A percentile compares a stretch with the other conserved stretches of the same genome.
Evolutionary conservation across 2,329 filamentous ascomycete genomes (phyloP).

Genomic region (Diaporthe ilicicola): DNA sequence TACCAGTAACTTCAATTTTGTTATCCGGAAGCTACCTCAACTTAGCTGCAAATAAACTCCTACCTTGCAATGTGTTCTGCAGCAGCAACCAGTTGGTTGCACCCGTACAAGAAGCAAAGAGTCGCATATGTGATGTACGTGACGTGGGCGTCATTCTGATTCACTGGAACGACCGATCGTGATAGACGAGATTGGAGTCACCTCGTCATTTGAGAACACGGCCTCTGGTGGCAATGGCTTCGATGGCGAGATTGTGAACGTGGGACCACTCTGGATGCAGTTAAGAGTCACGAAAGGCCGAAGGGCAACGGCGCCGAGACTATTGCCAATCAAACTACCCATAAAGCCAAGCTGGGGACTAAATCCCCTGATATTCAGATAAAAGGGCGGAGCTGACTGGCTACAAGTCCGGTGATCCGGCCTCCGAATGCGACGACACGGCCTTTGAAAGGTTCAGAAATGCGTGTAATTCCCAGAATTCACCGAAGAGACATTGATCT

Average conservation of each 20-base stretch:
- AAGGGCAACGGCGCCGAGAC: not conserved
- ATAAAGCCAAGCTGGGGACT: not conserved
- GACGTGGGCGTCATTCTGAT: no score
- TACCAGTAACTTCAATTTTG: conserved; percentile 51
- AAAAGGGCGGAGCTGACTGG: not conserved
- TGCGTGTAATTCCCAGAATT: not conserved
- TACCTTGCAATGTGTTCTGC: conserved; percentile 56
- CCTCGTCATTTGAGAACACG: conserved; percentile 54
- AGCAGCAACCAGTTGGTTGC: conserved; percentile 32
- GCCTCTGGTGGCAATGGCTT: conserved; percentile 50
- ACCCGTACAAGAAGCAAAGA: not conserved
- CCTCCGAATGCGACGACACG: not conserved
- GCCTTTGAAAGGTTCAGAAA: not conserved
- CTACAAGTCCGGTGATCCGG: not conserved
- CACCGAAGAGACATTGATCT: not conserved
- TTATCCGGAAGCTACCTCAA: conserved; percentile 45
- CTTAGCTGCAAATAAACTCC: conserved; percentile 47
- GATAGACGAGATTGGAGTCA: conserved; percentile 34
- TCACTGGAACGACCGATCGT: no score
- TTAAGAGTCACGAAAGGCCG: conserved; percentile 10
- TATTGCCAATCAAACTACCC: not conserved
- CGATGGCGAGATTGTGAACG: conserved; percentile 49
- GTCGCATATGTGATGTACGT: no score
- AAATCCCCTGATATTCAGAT: not conserved
- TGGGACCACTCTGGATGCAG: conserved; percentile 34